Conservation (phyloP, 108 stramenopile species). For the Epithemia pelagica region DNA sequence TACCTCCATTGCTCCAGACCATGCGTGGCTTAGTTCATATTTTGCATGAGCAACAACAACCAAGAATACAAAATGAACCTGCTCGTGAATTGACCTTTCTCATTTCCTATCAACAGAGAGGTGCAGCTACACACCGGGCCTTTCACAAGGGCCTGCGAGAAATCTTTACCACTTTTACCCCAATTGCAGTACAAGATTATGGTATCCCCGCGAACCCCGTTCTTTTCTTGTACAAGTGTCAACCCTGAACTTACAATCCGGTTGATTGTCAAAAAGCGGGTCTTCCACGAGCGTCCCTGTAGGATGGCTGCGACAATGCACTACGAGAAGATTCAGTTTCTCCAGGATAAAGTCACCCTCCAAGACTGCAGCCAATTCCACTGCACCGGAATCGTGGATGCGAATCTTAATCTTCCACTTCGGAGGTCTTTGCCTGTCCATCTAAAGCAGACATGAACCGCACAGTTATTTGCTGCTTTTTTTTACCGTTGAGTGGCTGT, state of each 20-base stretch:
- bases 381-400: too few species aligned
- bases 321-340: too few species aligned
- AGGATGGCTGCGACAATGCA: too few species aligned
- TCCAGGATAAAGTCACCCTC: too few species aligned
- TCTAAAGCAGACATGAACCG: too few species aligned
- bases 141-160: constrained; percentile 11
- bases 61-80: not conserved
- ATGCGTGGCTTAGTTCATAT: constrained; percentile 8
- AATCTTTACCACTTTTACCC: not conserved
- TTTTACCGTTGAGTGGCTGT: too few species aligned
- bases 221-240: not conserved
- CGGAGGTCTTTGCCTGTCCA: too few species aligned
- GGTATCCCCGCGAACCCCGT: not conserved
- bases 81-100: constrained; percentile 3
- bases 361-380: too few species aligned
- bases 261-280: too few species aligned
- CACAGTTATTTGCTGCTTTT: too few species aligned
- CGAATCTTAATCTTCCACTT: too few species aligned
- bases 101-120: constrained; percentile 13
- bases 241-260: not conserved
- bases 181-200: not conserved
- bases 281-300: too few species aligned
- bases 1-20: constrained; percentile 47
- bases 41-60: not conserved
- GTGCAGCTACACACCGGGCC: constrained; percentile 9